Base-by-base conservation (phyloP, 495 filamentous ascomycete species). In the Rhypophila decipiens region DNA sequence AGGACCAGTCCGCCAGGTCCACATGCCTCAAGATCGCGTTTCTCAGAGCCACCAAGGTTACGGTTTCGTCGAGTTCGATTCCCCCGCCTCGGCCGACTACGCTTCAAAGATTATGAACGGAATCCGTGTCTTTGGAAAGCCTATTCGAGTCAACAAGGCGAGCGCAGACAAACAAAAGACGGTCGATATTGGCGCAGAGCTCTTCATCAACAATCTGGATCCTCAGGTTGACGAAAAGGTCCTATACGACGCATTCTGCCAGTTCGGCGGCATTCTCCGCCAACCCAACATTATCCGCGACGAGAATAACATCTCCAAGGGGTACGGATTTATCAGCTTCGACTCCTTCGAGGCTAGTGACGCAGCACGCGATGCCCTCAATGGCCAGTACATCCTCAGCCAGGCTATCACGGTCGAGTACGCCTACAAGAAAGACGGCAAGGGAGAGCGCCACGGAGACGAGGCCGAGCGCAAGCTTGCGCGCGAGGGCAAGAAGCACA, bases 341-440 rank as follows among this genome's bases (percentile, higher is more conserved):
- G 82, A 85, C 57, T 85, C 86, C 51, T 98, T 98, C 63, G 93
- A 98, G 66, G 88, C 90, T 49, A 91, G 88, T 18, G 93, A 98
- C 57, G 85, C 87, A 47, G 94, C 93, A 23, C 86, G 94, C 46
- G 73, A 80, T 42, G 88, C 88, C 58, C 96, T 98, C 90, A 87
- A 96, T 63, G 88, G 89, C 44, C 91, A 97, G 66, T 96, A 89
- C 67, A 77, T 98, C 41, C 93, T 94, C 80, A 96, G 95, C 71
- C 95, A 96, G 67, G 83, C 93, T 58, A 82, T 95, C 55, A 86
- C 84, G 2, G 94, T 97, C 35, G 91, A 98, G 63, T 98, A 98
- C 66, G 93, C 93, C 34, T 98, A 95, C 75, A 98, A 98, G 77
- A 97, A 97, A 67, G 94, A 98, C 59, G 93, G 94, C 36, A 95